Conservation (phyloP, 2,329 filamentous ascomycete genomes). For the Microdochium nivale region DNA sequence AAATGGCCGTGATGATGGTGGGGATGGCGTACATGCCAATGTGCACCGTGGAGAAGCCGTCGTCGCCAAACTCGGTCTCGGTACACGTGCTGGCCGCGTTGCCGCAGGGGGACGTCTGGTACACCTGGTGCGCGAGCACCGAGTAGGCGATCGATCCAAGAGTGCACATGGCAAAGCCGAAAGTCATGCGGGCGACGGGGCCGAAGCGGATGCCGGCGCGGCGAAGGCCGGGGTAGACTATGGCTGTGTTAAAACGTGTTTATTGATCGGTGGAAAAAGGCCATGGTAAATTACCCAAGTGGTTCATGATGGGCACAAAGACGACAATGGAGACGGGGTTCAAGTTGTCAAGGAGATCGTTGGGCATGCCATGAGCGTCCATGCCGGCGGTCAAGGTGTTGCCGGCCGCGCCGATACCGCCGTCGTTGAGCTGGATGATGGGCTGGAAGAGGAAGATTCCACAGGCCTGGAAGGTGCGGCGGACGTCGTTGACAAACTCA, state of each 20-base stretch:
- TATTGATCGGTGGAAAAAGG: neutral
- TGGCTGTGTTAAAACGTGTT: neutral
- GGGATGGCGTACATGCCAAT: slow-evolving; percentile 24
- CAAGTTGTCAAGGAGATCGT: slow-evolving; percentile 33
- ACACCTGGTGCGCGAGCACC: neutral
- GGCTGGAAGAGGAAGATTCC: slow-evolving; percentile 39
- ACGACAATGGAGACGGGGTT: slow-evolving; percentile 32
- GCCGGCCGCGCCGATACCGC: slow-evolving; percentile 33
- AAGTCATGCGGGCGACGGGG: neutral
- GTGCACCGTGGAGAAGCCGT: neutral
- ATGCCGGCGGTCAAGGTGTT: slow-evolving; percentile 30
- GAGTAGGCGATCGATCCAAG: neutral
- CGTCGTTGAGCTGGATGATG: slow-evolving; percentile 20
- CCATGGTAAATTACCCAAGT: neutral
- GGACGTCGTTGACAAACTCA: slow-evolving; percentile 52
- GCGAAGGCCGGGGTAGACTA: neutral
- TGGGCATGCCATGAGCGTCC: slow-evolving; percentile 31
- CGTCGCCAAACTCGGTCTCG: neutral
- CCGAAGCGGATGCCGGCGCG: neutral
- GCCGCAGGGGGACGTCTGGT: neutral
- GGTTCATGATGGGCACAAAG: slow-evolving; percentile 1
- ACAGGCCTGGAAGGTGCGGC: slow-evolving; percentile 43
- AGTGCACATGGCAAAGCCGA: neutral
- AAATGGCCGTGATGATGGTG: slow-evolving; percentile 40
- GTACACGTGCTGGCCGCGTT: neutral